Evolutionary conservation across 306 rosid genomes (phyloP).

Genomic region (Senna siamea): DNA sequence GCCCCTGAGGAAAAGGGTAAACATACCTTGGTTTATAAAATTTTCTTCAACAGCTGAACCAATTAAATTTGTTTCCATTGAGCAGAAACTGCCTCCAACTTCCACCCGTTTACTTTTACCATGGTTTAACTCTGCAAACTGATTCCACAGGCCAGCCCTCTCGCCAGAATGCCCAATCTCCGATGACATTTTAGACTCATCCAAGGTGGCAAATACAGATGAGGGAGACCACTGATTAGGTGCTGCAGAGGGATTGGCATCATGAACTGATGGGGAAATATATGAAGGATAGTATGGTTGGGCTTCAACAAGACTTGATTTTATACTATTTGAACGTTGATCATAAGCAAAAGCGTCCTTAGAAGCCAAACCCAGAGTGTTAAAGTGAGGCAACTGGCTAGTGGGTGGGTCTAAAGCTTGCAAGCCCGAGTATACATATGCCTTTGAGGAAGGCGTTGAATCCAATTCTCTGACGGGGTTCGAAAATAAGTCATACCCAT

Average conservation of each 20-base stretch:
- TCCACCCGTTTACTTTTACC: slow-evolving; percentile 47
- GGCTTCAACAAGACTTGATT: slow-evolving; percentile 50
- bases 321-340: slow-evolving; percentile 38
- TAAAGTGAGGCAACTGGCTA: slow-evolving; percentile 52
- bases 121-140: slow-evolving; percentile 49
- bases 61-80: slow-evolving; percentile 40
- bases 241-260: slow-evolving; percentile 40
- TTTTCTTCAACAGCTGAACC: slow-evolving; percentile 43
- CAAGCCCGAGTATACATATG: slow-evolving; percentile 36
- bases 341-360: slow-evolving; percentile 40
- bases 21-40: slow-evolving; percentile 55
- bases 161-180: slow-evolving; percentile 43
- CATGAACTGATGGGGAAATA: slow-evolving; percentile 42
- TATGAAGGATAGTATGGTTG: slow-evolving; percentile 56
- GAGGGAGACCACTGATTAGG: slow-evolving; percentile 54
- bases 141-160: slow-evolving; percentile 52
- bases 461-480: slow-evolving; percentile 46
- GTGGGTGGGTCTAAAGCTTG: slow-evolving; percentile 36
- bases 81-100: slow-evolving; percentile 45
- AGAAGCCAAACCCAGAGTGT: slow-evolving; percentile 41
- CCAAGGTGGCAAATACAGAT: slow-evolving; percentile 43
- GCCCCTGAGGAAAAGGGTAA: slow-evolving; percentile 3
- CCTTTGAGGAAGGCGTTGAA: slow-evolving; percentile 42
- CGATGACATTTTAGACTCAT: slow-evolving; percentile 39
- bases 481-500: slow-evolving; percentile 48